These are phyloP conservation scores for Citeromyces siamensis DNA, from an alignment of 1,139 yeast genomes.

Conservation along the genomic window DNA sequence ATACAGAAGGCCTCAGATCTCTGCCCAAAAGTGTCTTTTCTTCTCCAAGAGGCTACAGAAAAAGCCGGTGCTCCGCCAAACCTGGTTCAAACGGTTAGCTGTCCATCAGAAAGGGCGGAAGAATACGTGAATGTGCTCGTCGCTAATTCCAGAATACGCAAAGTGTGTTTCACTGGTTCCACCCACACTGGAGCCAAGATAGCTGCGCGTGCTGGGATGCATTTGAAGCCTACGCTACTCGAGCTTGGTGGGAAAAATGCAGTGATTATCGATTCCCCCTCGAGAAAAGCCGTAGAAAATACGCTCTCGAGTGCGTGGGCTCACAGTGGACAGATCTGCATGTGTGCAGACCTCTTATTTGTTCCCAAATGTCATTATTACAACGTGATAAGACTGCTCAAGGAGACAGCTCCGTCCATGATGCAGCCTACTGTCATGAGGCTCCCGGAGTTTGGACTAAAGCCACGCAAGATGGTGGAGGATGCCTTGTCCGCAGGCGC, in stretches of 20 bases:
- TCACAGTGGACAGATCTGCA: conserved; percentile 98
- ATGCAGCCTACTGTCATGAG: conserved; percentile 43
- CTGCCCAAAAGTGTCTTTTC: no score
- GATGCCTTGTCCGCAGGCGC: conserved; percentile 84
- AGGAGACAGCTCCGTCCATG: conserved; percentile 49
- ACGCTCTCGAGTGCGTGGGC: conserved; percentile 91
- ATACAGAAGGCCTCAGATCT: no score
- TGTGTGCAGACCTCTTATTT: conserved; percentile 94
- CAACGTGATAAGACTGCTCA: conserved; percentile 71
- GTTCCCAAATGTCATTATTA: no score
- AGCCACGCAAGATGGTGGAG: conserved; percentile 60
- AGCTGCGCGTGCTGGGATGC: conserved; percentile 78
- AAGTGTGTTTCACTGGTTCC: no score
- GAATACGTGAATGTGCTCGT: no score
- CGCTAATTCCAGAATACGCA: no score
- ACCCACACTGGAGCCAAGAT: no score
- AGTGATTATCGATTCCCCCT: conserved; percentile 71
- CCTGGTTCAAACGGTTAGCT: no score
- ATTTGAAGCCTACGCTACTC: conserved; percentile 85
- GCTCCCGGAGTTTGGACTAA: conserved; percentile 54
- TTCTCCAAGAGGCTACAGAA: no score
- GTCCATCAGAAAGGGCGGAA: no score
- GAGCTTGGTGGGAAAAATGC: conserved; percentile 97
- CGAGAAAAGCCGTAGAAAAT: conserved; percentile 45
- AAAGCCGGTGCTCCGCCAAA: no score